These are phyloP conservation scores for Phaeotremella fagi DNA, from an alignment of 768 basidiomycete genomes.

Conservation along the genomic window DNA sequence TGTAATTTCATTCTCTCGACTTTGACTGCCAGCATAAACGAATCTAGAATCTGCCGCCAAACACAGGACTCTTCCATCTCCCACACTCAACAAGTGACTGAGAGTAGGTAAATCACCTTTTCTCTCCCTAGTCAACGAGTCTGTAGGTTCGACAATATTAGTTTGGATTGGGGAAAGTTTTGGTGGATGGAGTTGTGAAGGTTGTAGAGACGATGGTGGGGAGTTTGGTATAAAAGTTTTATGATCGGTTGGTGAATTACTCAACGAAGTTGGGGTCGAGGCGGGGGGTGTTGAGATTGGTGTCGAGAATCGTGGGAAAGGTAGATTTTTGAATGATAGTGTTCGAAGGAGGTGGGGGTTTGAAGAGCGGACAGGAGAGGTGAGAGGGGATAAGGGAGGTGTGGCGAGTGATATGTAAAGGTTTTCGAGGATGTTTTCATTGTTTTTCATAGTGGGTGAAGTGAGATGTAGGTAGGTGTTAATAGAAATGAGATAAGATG, in stretches of 20 bases:
- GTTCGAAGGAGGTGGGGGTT: neutral
- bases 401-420: slow-evolving; percentile 42
- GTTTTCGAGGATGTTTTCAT: slow-evolving; percentile 25
- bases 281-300: neutral
- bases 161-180: neutral
- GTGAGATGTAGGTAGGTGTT: no score
- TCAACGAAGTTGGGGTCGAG: neutral
- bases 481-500: no score
- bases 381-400: slow-evolving; percentile 22
- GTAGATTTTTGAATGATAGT: neutral
- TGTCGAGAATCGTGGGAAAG: neutral
- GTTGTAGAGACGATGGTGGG: slow-evolving; percentile 5
- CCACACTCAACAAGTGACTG: slow-evolving; percentile 43
- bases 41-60: slow-evolving; percentile 62
- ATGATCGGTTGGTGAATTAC: neutral
- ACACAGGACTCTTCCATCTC: slow-evolving; percentile 37
- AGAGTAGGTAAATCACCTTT: slow-evolving; percentile 45
- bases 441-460: slow-evolving; percentile 1
- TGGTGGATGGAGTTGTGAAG: slow-evolving; percentile 2
- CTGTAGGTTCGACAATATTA: slow-evolving; percentile 8
- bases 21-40: slow-evolving; percentile 80
- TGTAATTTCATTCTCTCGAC: slow-evolving; percentile 60
- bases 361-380: neutral
- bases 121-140: slow-evolving; percentile 41
- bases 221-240: neutral